Base-by-base conservation (phyloP, 176 grass and related monocot species). In the Miscanthus lutarioriparius region DNA sequence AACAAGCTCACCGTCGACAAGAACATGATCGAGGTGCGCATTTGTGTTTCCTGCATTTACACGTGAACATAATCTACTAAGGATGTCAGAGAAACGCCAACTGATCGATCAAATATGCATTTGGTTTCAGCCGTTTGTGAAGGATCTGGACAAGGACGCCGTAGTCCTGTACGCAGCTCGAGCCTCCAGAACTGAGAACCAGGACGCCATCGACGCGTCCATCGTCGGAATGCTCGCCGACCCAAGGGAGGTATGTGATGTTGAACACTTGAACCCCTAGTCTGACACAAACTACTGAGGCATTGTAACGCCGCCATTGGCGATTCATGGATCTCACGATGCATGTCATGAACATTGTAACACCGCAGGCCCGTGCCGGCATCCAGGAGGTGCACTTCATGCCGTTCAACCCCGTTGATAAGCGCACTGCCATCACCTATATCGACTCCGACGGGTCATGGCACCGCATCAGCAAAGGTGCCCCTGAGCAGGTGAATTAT, bases 381-480 rank as follows among this genome's bases (percentile, higher is more conserved):
- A 97, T 97, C 53, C 76, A 94, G 35, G 94, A 97, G 82, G 80
- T 94, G 19, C 94, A 97, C 83, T 97, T 97, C 83, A 82, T 97
- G 72, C 94, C 94, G 0, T 97, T 94, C 88, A 97, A 97, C 82
- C 94, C 94, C 0, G 94, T 97, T 0, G 94, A 94, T 64, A 97
- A 97, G 86, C 92, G 94, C 71, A 97, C 92, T 0, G 88, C 92
- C 59, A 97, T 97, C 75, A 97, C 94, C 76, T 97, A 94, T 88
- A 81, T 94, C 26, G 88, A 97, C 74, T 27, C 54, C 4, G 79
- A 80, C 10, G 81, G 88, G 9, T 85, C 82, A 2, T 97, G 94
- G 92, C 94, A 94, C 73, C 83, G 94, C 7, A 7, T 90, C 64
- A 97, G 92, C 94, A 97, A 94, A 72, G 94, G 92, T 7, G 92